phyloP scores from a whole-genome alignment of 257 asterid species.

The Coffea canephora region DNA sequence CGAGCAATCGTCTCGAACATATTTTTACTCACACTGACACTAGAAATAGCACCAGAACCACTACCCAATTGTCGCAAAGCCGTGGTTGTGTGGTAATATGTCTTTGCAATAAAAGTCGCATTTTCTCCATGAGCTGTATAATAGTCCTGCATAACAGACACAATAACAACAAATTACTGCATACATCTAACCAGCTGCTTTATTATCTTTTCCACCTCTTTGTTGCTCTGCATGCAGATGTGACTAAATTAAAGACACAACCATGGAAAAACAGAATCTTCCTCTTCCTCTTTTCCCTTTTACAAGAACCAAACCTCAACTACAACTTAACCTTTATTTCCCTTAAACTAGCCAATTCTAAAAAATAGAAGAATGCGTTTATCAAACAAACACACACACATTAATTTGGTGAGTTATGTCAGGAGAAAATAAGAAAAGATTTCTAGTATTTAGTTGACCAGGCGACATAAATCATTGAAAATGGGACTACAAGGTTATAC shows the following conservation, averaged over 20 bases:
- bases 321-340: background rate
- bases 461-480: background rate
- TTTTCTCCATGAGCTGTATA: conserved; percentile 88
- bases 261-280: background rate
- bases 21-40: conserved; percentile 79
- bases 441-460: no score
- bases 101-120: conserved; percentile 83
- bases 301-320: background rate
- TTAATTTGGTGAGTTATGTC: no score
- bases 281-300: background rate
- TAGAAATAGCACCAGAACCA: conserved; percentile 75
- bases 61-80: conserved; percentile 84
- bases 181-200: background rate
- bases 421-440: no score
- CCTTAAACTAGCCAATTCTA: background rate
- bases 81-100: conserved; percentile 93
- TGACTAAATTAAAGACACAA: background rate
- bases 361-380: background rate
- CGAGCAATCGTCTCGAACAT: conserved; percentile 87
- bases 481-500: background rate
- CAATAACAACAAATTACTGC: background rate
- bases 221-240: background rate
- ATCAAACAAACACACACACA: background rate
- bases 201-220: background rate
- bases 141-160: conserved; percentile 53